These are phyloP conservation scores for Trichosanthes truncata DNA, from an alignment of 306 rosid genomes.

Conservation along the genomic window DNA sequence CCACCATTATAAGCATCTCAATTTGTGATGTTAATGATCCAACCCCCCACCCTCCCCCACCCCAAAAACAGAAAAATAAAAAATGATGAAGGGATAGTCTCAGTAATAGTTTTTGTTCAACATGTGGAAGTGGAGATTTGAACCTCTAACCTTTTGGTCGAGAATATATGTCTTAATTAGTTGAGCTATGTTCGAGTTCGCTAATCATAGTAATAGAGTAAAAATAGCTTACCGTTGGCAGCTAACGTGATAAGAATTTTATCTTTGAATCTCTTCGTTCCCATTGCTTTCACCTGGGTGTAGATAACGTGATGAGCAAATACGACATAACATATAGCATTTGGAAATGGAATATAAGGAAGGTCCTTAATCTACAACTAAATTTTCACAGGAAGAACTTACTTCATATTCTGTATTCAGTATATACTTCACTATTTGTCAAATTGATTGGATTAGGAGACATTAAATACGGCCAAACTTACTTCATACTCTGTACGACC, in stretches of 20 bases:
- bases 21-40: not conserved
- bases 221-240: constrained; percentile 43
- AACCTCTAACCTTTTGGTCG: too few relatives aligned
- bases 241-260: constrained; percentile 65
- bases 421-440: not conserved
- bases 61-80: not conserved
- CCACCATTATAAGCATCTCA: not conserved
- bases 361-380: not conserved
- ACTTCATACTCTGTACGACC: constrained; percentile 71
- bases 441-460: not conserved
- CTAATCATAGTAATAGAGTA: not conserved
- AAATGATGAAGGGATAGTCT: not conserved
- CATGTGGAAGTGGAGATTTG: too few relatives aligned
- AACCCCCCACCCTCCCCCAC: not conserved
- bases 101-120: not conserved
- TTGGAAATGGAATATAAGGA: not conserved
- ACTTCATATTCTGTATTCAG: not conserved
- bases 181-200: too few relatives aligned
- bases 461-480: constrained; percentile 1
- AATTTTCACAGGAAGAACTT: not conserved
- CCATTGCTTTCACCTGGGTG: constrained; percentile 48
- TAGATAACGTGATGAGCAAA: not conserved
- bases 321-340: not conserved
- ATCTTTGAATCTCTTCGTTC: constrained; percentile 46
- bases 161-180: too few relatives aligned